Conservation (phyloP, 2,329 filamentous ascomycete genomes). For the Xylaria sp. region DNA sequence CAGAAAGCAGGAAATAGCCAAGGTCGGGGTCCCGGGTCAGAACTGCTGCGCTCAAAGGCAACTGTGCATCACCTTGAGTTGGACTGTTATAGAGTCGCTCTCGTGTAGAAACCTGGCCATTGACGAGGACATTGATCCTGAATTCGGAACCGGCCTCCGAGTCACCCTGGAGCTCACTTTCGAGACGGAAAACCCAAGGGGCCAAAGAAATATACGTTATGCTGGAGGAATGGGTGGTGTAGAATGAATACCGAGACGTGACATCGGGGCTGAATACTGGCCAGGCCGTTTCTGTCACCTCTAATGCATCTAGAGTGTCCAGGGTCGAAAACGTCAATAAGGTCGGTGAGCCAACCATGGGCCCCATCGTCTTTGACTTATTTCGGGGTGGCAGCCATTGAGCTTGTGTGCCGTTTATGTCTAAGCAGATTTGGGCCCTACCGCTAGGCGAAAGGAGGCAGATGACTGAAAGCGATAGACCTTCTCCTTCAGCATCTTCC, state of each 20-base stretch:
- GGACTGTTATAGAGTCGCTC: slow-evolving; percentile 63
- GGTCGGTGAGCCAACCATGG: slow-evolving; percentile 50
- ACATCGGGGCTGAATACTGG: slow-evolving; percentile 67
- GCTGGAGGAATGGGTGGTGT: slow-evolving; percentile 64
- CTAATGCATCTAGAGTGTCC: slow-evolving; percentile 61
- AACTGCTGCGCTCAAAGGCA: slow-evolving; percentile 59
- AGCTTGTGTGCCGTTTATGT: slow-evolving; percentile 67
- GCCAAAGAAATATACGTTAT: slow-evolving; percentile 65
- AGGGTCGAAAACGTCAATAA: slow-evolving; percentile 67
- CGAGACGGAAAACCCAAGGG: slow-evolving; percentile 68
- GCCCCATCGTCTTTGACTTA: slow-evolving; percentile 52
- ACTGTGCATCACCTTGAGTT: slow-evolving; percentile 48
- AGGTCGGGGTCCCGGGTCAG: slow-evolving; percentile 66
- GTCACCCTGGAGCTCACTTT: slow-evolving; percentile 63
- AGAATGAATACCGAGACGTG: slow-evolving; percentile 67
- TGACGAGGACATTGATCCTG: slow-evolving; percentile 63
- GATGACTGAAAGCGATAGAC: slow-evolving; percentile 63
- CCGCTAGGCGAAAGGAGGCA: slow-evolving; percentile 67
- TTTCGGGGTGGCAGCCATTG: slow-evolving; percentile 67
- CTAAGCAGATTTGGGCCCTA: slow-evolving; percentile 65
- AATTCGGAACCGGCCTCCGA: slow-evolving; percentile 65
- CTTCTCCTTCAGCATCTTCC: slow-evolving; percentile 62
- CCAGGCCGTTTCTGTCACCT: slow-evolving; percentile 63
- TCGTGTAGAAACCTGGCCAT: slow-evolving; percentile 60
- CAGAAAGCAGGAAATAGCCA: slow-evolving; percentile 66